A percentile compares a stretch with the other conserved stretches of the same genome.
phyloP scores from a whole-genome alignment of 306 rosid genomes.

The Cotoneaster glaucophyllus region DNA sequence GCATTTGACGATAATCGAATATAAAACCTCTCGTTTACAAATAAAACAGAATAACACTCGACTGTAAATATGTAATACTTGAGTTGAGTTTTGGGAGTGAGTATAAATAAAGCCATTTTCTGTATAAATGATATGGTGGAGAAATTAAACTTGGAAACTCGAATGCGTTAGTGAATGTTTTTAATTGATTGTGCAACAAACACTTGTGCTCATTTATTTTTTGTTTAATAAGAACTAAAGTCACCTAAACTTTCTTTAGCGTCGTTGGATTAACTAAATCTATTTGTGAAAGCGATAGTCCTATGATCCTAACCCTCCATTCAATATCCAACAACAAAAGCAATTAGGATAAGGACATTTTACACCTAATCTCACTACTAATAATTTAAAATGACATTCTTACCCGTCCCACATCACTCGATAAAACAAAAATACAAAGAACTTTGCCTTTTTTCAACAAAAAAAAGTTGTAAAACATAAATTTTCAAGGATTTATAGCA shows the following conservation, averaged over 20 bases:
- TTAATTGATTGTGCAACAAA: too few relatives aligned
- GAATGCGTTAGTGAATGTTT: too few relatives aligned
- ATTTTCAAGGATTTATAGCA: neutral
- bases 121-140: too few relatives aligned
- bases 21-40: accelerated
- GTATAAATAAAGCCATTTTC: too few relatives aligned
- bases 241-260: too few relatives aligned
- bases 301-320: neutral
- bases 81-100: too few relatives aligned
- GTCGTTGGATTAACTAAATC: too few relatives aligned
- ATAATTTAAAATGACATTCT: neutral
- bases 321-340: neutral
- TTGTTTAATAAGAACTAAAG: too few relatives aligned
- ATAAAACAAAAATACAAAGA: neutral
- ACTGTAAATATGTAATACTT: too few relatives aligned
- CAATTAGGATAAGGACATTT: neutral
- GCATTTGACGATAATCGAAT: accelerated
- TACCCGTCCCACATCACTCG: neutral
- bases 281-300: too few relatives aligned
- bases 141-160: too few relatives aligned
- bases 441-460: neutral
- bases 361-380: neutral
- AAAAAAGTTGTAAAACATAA: neutral
- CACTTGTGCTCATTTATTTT: too few relatives aligned
- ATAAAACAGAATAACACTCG: accelerated